Conservation (phyloP, 2,329 filamentous ascomycete species). For the Cordyceps cateniannulata region DNA sequence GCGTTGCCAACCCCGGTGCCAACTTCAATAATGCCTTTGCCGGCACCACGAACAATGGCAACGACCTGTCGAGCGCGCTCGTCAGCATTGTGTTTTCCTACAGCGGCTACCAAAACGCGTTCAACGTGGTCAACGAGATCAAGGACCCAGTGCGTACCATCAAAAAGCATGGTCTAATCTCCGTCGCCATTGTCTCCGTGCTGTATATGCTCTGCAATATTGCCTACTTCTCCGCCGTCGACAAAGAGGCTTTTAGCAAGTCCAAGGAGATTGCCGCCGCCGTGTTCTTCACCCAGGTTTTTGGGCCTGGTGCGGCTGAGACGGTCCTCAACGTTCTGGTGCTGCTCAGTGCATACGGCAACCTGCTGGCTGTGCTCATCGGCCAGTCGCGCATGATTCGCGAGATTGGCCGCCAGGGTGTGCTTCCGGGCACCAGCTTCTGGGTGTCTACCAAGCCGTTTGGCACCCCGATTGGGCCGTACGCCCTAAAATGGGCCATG, state of each 20-base stretch:
- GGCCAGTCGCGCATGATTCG: slow-evolving; percentile 50
- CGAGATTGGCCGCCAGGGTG: slow-evolving; percentile 55
- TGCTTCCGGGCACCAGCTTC: slow-evolving; percentile 52
- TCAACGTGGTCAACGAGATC: slow-evolving; percentile 57
- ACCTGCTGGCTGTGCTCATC: slow-evolving; percentile 49
- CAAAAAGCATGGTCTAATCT: slow-evolving; percentile 41
- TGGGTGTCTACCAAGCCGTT: slow-evolving; percentile 60
- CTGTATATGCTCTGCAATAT: slow-evolving; percentile 55
- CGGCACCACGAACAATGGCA: slow-evolving; percentile 29
- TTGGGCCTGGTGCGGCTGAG: slow-evolving; percentile 42
- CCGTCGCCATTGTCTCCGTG: slow-evolving; percentile 43
- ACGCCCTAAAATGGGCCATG: slow-evolving; percentile 49
- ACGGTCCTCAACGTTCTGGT: slow-evolving; percentile 52
- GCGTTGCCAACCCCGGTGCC: slow-evolving; percentile 24
- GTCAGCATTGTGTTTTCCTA: slow-evolving; percentile 56
- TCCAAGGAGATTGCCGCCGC: slow-evolving; percentile 49
- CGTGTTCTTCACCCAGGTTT: slow-evolving; percentile 53
- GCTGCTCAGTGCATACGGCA: slow-evolving; percentile 51
- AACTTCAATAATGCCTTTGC: slow-evolving; percentile 32
- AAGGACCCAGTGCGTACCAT: slow-evolving; percentile 53
- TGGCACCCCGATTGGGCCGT: slow-evolving; percentile 55
- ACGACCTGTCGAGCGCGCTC: slow-evolving; percentile 39
- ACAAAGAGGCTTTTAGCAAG: slow-evolving; percentile 44
- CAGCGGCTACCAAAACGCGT: slow-evolving; percentile 51
- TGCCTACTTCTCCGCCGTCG: slow-evolving; percentile 53